A percentile compares a stretch with the other conserved stretches of the same genome.
Conservation (phyloP, 345 rosid species). For the Citropsis articulata region DNA sequence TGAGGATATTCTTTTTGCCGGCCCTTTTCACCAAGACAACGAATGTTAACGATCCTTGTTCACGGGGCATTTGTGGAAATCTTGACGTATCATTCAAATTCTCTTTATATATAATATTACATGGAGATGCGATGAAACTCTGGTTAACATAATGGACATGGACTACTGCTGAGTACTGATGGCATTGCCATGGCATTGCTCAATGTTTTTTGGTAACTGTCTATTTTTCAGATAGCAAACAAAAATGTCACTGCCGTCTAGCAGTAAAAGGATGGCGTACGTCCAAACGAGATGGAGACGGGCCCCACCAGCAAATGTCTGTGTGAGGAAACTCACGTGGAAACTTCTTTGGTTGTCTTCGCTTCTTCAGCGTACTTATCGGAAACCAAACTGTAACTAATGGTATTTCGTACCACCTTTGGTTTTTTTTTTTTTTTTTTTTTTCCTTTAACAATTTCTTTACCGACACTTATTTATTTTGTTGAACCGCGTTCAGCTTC, state of each 20-base stretch:
- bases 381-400: slow-evolving; percentile 4
- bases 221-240: not conserved
- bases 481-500: too few relatives aligned
- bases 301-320: not conserved
- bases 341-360: slow-evolving; percentile 6
- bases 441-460: not conserved
- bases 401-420: not conserved
- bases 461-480: not conserved
- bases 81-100: too few relatives aligned
- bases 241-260: not conserved
- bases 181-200: too few relatives aligned
- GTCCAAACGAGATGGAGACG: not conserved
- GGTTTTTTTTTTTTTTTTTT: too few relatives aligned
- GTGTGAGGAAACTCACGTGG: not conserved
- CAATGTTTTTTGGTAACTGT: too few relatives aligned
- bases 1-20: not conserved
- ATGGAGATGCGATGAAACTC: too few relatives aligned
- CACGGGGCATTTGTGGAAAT: too few relatives aligned
- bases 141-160: too few relatives aligned
- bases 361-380: not conserved
- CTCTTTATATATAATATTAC: too few relatives aligned
- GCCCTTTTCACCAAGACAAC: too few relatives aligned
- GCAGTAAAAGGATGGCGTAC: not conserved
- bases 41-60: too few relatives aligned
- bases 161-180: too few relatives aligned